Evolutionary conservation across 495 filamentous ascomycete genomes (phyloP), one percentile per base, ranked within the genome.

Genomic region (Penicillium antarcticum): DNA sequence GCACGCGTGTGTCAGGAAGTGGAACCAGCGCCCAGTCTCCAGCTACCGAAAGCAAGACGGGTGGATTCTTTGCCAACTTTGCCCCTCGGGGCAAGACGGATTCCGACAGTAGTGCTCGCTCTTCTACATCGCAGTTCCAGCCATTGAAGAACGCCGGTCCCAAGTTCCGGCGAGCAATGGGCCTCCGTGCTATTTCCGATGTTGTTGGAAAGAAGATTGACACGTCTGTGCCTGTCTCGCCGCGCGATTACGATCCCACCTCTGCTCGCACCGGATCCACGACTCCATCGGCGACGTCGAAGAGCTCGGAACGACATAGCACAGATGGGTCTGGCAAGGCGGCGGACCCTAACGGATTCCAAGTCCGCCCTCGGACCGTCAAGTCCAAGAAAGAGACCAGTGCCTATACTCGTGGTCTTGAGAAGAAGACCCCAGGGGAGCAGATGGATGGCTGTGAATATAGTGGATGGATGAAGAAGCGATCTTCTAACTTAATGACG

Each of bases 391-490:
- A 97, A 61, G 84, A 90, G 48, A 97, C 94, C 2, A 95, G 90
- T 61, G 94, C 95, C 5, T 97, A 96, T 71, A 88, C 82, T 12
- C 87, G 87, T 12, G 95, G 95, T 2, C 73, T 97, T 16, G 83
- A 88, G 60, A 88, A 89, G 70, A 88, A 92, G 56, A 73, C 81
- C 0, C 95, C 95, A 0, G 77, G 83, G 42, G 89, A 95, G 63
- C 90, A 94, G 52, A 92, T 96, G 70, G 72, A 80, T 45, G 85
- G 83, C 47, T 92, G 90, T 40, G 94, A 99, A 60, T 99, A 92
- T 61, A 91, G 85, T 56, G 95, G 95, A 19, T 99, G 95, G 95
- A 99, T 99, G 95, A 97, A 96, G 76, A 99, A 99, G 80, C 86
- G 91, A 61, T 95, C 89, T 41, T 90, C 89, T 2, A 94, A 94